Base-by-base conservation (phyloP, 2,329 filamentous ascomycete genomes). In the Elsinoe necatrix region DNA sequence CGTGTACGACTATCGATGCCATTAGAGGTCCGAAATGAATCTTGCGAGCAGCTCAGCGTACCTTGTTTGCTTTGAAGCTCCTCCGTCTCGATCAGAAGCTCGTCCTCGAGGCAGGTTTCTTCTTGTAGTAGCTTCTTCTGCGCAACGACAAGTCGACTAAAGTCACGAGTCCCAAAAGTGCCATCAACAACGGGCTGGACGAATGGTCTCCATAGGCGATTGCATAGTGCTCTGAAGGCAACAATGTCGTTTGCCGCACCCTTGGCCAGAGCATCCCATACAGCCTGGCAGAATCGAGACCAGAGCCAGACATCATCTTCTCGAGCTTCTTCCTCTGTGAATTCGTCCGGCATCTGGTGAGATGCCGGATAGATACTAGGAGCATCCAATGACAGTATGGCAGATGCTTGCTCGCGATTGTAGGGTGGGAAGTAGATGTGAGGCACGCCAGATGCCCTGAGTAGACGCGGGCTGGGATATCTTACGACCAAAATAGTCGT, bases 381-480 rank as follows among this genome's bases (percentile, higher is more conserved):
- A 12, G 75, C 78, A 7, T 68, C 73, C 5, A 77, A 73, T n/a
- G 84, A 77, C 23, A 96, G 75, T 61, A 98, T 95, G 39, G 80
- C 75, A 55, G 95, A 79, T 56, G 89, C 85, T 64, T 96, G 87
- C 56, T 82, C 71, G 64, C 93, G 91, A 9, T 81, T 84, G 71
- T 97, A 98, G 2, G 88, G 79, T 1, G 89, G 82, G 67, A 97
- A 97, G 66, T 87, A 82, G 23, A 97, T 76, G 68, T 93, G 84
- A 1, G 89, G 84, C 0, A 85, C 79, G 4, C 85, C 83, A 3
- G 86, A 75, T 6, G 81, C 78, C 62, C 87, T 85, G 7, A 95
- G 80, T 62, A 85, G 80, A 35, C 82, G 78, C 1, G 87, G 80
- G 0, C 84, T 78, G 0, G 89, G 85, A 6, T 83, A 80, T 23